Evolutionary conservation across 257 asterid genomes (phyloP), one percentile per base, ranked within the genome.

Genomic region (Ocimum tenuiflorum): DNA sequence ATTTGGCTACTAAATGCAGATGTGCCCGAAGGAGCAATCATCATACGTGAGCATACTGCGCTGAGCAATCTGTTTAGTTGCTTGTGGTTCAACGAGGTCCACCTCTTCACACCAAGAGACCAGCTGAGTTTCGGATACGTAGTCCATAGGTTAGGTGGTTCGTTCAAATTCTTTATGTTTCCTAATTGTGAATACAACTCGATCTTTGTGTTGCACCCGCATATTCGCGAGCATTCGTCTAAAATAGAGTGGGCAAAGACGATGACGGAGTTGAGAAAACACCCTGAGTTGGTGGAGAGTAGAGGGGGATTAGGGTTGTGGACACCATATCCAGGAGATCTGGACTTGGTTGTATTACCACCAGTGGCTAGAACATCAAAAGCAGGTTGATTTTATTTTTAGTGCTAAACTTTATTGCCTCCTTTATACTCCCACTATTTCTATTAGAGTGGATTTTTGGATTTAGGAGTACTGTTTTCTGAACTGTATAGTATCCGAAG

Each of bases 1-100:
- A n/a, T 0, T 31, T 31, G 3, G 7, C 36, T n/a, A n/a, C 3
- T 31, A 4, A 56, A 36, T 69, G 72, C 88, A 94, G 99, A 90
- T 82, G 96, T 94, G 70, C 97, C 97, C 20, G 99, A 94, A 88
- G 99, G 99, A 68, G 99, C 97, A 2, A 70, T 90, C 76, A 94
- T 94, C 78, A 78, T 94, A 29, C 91, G 99, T 0, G 97, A 94
- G 66, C 97, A 94, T 45, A 86, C 96, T 10, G 77, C 86, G 1
- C 31, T 88, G 68, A 92, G 79, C 60, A 87, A 92, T 67, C 84
- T 92, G 70, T 88, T 91, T 60, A 89, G 97, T 74, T 92, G 99
- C 86, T 80, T 92, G 67, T 92, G 99, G 99, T 94, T 89, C 88
- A 90, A 94, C 7, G 99, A 94, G 82, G 99, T 94, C 53, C 78